Percentiles rank a stretch among this genome's conserved stretches.
Conservation (phyloP, 768 basidiomycete species). For the Xerocomellus chrysenteron region DNA sequence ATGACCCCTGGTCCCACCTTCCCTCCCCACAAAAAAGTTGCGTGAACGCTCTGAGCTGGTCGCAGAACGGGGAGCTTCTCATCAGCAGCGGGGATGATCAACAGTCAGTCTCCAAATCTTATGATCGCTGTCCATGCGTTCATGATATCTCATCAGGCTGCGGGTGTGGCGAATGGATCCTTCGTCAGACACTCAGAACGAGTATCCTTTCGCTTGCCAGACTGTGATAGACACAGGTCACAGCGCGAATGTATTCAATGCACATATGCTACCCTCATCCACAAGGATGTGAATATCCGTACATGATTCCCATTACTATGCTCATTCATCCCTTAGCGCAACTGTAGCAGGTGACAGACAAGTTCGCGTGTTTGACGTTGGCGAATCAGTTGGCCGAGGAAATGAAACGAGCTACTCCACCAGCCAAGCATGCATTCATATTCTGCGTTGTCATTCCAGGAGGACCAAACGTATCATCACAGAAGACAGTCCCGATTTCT, state of each 20-base stretch:
- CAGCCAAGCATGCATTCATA: conserved; percentile 47
- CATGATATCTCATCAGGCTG: conserved; percentile 42
- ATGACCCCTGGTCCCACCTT: neutral
- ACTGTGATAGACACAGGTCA: conserved; percentile 80
- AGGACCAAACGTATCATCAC: conserved; percentile 79
- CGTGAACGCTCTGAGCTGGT: conserved; percentile 78
- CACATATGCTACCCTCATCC: conserved; percentile 74
- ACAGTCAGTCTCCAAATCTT: conserved; percentile 42
- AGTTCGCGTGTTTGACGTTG: conserved; percentile 77
- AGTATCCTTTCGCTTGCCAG: conserved; percentile 65
- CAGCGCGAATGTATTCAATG: conserved; percentile 81
- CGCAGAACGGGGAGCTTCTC: conserved; percentile 59
- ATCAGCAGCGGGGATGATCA: conserved; percentile 75
- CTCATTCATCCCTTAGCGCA: conserved; percentile 41
- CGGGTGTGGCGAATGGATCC: conserved; percentile 75
- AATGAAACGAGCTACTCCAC: conserved; percentile 47
- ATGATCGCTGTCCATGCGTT: neutral
- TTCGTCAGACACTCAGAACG: conserved; percentile 34
- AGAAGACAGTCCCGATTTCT: conserved; percentile 74
- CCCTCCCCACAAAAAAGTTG: conserved; percentile 46
- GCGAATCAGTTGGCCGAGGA: conserved; percentile 38
- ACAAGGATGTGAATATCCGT: conserved; percentile 64
- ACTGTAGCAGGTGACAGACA: conserved; percentile 76
- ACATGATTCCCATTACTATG: conserved; percentile 1
- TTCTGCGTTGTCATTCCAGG: conserved; percentile 67